Evolutionary conservation across 495 filamentous ascomycete species (phyloP), one percentile per base, ranked within the genome.

Genomic region (Penicillium roqueforti): DNA sequence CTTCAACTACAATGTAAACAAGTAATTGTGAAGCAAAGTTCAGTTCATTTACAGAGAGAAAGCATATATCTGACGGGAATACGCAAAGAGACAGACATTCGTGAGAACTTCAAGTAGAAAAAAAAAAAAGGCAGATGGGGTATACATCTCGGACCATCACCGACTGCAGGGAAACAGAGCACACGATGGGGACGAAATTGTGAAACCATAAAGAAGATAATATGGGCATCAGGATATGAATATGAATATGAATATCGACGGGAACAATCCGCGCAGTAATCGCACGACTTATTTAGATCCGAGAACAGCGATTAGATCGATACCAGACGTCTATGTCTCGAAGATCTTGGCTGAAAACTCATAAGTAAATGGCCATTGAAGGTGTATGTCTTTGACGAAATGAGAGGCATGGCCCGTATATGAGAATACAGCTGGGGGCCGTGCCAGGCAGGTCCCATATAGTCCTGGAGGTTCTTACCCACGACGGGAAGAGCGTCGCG

Each of bases 401-500:
- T 36, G 32, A 36, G 32, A 36, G n/a, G 8, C 6, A 36, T 16
- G 32, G 14, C 6, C 32, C 6, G 14, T 36, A 36, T 16, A n/a
- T 3, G n/a, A 36, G 8, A 6, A 36, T 14, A 36, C n/a, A 36
- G 32, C 2, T n/a, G 3, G 1, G 14, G 32, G 32, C n/a, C 14
- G 16, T 36, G 2, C 8, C 16, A 36, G 7, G 32, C 16, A 36
- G 7, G 32, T 36, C n/a, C 32, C 32, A 36, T 16, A n/a, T 8
- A 16, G 9, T 10, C 43, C 47, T 22, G 16, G 29, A 47, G 14
- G 18, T 23, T 55, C 44, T 67, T 53, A 74, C 57, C 67, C 61
- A 31, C 73, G 63, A 56, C 71, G 69, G 42, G 69, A 71, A 7
- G 72, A 73, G 38, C 72, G 69, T 29, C 74, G 65, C 2, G 70